Conservation (phyloP, 2,329 filamentous ascomycete genomes). For the Fusarium oxysporum region DNA sequence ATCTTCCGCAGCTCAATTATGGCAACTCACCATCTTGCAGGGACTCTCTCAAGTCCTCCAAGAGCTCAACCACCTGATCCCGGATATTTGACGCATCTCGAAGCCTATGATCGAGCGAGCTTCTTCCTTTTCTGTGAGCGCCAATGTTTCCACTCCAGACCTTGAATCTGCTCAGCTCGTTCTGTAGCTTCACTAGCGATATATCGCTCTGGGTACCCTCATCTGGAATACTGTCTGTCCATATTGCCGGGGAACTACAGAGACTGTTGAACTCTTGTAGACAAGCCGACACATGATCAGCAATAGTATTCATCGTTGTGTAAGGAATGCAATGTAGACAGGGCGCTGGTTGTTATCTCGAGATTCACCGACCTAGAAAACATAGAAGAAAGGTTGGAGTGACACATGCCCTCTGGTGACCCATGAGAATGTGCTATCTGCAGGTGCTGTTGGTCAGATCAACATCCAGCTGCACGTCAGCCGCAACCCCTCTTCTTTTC, state of each 20-base stretch:
- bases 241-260: fast-evolving
- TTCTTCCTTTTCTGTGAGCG: not conserved
- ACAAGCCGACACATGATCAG: not conserved
- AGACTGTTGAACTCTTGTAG: not conserved
- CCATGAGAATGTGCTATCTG: not conserved
- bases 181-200: fast-evolving
- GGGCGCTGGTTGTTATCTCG: not conserved
- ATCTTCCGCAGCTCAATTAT: fast-evolving
- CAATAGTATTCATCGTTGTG: not conserved
- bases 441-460: not conserved
- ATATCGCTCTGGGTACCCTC: fast-evolving
- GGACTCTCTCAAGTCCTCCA: not conserved
- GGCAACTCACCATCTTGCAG: not conserved
- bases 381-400: fast-evolving
- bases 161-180: slow-evolving; percentile 21
- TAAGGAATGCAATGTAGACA: fast-evolving
- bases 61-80: not conserved
- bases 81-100: slow-evolving; percentile 20
- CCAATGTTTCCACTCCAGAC: slow-evolving; percentile 20
- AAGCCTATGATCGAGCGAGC: slow-evolving; percentile 12
- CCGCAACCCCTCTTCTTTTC: slow-evolving; percentile 5
- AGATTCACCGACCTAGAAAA: fast-evolving
- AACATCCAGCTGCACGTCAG: not conserved
- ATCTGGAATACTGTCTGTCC: fast-evolving
- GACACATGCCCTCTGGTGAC: fast-evolving